phyloP scores from a whole-genome alignment of 768 basidiomycete genomes.

The Phylloporus sp. region DNA sequence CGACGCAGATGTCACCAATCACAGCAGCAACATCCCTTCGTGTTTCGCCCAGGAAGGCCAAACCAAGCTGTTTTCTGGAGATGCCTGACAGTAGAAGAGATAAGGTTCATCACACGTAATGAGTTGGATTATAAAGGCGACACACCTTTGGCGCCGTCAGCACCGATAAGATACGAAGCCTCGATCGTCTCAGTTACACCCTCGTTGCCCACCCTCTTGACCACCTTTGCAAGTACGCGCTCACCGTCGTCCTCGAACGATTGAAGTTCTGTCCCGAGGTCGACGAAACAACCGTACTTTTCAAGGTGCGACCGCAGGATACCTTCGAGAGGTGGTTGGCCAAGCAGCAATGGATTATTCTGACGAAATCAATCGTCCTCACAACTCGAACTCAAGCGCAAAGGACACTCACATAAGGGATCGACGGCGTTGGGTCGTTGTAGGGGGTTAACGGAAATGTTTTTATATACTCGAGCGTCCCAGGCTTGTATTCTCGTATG shows the following conservation, averaged over 20 bases:
- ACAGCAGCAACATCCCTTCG: conserved; percentile 23
- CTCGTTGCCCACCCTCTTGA: conserved; percentile 22
- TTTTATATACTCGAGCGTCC: conserved; percentile 15
- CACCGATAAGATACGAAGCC: conserved; percentile 37
- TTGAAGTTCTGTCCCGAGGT: conserved; percentile 44
- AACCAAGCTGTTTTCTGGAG: conserved; percentile 37
- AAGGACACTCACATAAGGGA: conserved; percentile 24
- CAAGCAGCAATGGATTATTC: conserved; percentile 13
- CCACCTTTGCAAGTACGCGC: conserved; percentile 35
- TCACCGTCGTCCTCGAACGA: conserved; percentile 39
- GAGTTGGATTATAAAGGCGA: background rate
- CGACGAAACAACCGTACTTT: conserved; percentile 30
- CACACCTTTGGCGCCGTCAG: conserved; percentile 38
- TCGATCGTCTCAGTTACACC: conserved; percentile 26
- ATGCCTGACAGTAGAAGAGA: conserved; percentile 18
- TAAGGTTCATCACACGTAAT: background rate
- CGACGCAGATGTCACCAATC: conserved; percentile 37
- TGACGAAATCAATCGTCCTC: background rate
- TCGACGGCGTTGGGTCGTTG: conserved; percentile 21
- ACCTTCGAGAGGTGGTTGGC: conserved; percentile 31
- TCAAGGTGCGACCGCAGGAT: conserved; percentile 17
- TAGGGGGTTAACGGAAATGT: background rate
- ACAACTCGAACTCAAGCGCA: background rate
- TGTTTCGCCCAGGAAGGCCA: conserved; percentile 42
- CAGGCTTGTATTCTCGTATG: conserved; percentile 34